These are phyloP conservation scores for Didymella arachidicola DNA, from an alignment of 2,329 filamentous ascomycete genomes.

Conservation along the genomic window DNA sequence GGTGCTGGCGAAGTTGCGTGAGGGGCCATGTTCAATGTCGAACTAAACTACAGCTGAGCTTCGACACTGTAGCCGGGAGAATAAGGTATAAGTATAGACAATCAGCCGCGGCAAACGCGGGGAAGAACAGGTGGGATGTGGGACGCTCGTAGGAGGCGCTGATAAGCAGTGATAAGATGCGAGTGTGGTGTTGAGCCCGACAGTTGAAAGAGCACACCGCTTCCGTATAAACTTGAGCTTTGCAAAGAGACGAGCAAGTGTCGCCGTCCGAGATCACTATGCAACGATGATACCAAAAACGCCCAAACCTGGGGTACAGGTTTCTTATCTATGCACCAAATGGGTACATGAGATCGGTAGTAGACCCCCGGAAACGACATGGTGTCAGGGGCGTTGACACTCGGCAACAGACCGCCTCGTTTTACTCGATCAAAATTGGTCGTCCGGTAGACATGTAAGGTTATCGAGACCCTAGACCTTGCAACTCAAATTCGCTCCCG, in stretches of 20 bases:
- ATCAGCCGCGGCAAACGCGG: slow-evolving; percentile 35
- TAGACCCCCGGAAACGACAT: slow-evolving; percentile 28
- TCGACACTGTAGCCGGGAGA: slow-evolving; percentile 1
- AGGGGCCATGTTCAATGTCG: slow-evolving; percentile 44
- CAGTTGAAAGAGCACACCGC: slow-evolving; percentile 21
- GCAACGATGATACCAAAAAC: slow-evolving; percentile 22
- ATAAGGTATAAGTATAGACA: slow-evolving; percentile 4
- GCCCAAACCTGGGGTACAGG: slow-evolving; percentile 48
- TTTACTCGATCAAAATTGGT: slow-evolving; percentile 47
- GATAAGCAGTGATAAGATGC: slow-evolving; percentile 49
- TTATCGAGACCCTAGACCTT: slow-evolving; percentile 38
- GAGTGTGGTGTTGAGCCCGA: slow-evolving; percentile 24
- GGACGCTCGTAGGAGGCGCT: slow-evolving; percentile 28
- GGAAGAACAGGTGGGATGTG: slow-evolving; percentile 27
- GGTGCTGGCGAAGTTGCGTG: slow-evolving; percentile 48
- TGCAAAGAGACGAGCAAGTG: slow-evolving; percentile 1
- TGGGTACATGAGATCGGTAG: slow-evolving; percentile 24
- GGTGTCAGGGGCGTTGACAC: slow-evolving; percentile 30
- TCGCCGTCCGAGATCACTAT: slow-evolving; percentile 3
- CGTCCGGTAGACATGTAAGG: slow-evolving; percentile 40
- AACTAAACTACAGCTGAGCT: not conserved
- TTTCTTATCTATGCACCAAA: slow-evolving; percentile 43
- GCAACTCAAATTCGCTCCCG: slow-evolving; percentile 26
- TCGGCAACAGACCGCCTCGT: slow-evolving; percentile 24
- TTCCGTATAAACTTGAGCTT: not conserved